Evolutionary conservation across 2,329 filamentous ascomycete species (phyloP).

Genomic region (Phaeosphaeriaceae sp.): DNA sequence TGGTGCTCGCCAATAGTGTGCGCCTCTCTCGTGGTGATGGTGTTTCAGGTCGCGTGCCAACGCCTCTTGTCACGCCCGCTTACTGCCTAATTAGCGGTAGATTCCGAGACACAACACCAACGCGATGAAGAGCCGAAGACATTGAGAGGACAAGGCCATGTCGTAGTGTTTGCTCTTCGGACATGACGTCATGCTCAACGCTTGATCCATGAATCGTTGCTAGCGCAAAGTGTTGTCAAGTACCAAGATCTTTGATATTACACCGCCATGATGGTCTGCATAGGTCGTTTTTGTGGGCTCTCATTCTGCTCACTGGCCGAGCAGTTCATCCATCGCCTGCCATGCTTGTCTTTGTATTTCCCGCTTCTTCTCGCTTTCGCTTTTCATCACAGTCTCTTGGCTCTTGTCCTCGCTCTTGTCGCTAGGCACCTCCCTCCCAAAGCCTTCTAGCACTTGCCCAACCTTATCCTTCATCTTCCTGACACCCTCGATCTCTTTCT

Average conservation of each 20-base stretch:
- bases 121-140: background rate
- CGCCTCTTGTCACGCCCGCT: slow-evolving; percentile 14
- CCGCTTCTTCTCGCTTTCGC: slow-evolving; percentile 21
- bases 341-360: slow-evolving; percentile 45
- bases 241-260: background rate
- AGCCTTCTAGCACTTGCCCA: slow-evolving; percentile 71
- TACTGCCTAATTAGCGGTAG: slow-evolving; percentile 5
- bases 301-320: slow-evolving; percentile 9
- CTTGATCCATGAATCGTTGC: background rate
- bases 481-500: slow-evolving; percentile 74
- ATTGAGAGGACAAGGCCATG: background rate
- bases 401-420: slow-evolving; percentile 18
- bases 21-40: slow-evolving; percentile 14
- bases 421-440: slow-evolving; percentile 52
- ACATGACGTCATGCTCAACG: background rate
- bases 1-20: slow-evolving; percentile 20
- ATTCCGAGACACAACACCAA: slow-evolving; percentile 11
- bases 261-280: no score
- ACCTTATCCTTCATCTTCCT: slow-evolving; percentile 74
- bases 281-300: no score
- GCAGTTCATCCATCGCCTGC: slow-evolving; percentile 44
- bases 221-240: background rate
- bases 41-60: slow-evolving; percentile 19
- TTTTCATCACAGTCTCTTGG: slow-evolving; percentile 15
- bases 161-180: background rate